Evolutionary conservation across 2,329 filamentous ascomycete species (phyloP).

Genomic region (Trichoderma sp.): DNA sequence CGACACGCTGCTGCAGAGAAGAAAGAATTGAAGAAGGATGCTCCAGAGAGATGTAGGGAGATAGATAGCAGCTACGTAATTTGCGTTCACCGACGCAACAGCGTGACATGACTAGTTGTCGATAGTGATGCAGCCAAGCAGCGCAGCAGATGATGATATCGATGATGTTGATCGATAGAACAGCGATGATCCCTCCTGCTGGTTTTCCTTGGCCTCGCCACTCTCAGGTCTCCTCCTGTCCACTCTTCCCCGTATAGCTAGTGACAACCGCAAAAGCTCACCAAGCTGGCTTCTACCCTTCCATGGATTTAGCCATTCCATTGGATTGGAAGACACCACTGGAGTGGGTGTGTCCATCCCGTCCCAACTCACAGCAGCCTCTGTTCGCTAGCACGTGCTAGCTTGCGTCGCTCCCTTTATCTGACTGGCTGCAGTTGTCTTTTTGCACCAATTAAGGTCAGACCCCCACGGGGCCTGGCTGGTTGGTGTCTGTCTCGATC

Average conservation of each 20-base stretch:
- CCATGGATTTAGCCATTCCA: conserved; percentile 4
- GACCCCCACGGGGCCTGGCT: conserved; percentile 7
- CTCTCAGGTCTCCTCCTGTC: neutral
- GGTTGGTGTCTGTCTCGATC: conserved; percentile 7
- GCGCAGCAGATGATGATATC: conserved; percentile 16
- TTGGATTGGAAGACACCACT: conserved; percentile 10
- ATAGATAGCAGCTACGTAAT: conserved; percentile 6
- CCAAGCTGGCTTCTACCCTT: neutral
- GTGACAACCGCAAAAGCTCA: neutral
- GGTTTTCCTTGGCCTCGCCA: conserved; percentile 16
- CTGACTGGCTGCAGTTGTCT: conserved; percentile 9
- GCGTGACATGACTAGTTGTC: conserved; percentile 10
- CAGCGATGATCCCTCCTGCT: conserved; percentile 11
- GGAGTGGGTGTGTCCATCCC: conserved; percentile 18
- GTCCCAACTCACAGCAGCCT: conserved; percentile 5
- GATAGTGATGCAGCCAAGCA: conserved; percentile 15
- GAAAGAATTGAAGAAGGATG: neutral
- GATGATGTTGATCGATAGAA: conserved; percentile 3
- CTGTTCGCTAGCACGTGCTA: conserved; percentile 21
- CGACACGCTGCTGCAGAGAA: neutral
- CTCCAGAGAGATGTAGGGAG: neutral
- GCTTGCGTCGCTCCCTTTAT: neutral
- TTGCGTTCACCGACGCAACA: conserved; percentile 16
- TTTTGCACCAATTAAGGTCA: conserved; percentile 2
- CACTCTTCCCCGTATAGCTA: neutral